Evolutionary conservation across 129 eudicot genomes (phyloP).

Genomic region (Chrysanthemum makinoi): DNA sequence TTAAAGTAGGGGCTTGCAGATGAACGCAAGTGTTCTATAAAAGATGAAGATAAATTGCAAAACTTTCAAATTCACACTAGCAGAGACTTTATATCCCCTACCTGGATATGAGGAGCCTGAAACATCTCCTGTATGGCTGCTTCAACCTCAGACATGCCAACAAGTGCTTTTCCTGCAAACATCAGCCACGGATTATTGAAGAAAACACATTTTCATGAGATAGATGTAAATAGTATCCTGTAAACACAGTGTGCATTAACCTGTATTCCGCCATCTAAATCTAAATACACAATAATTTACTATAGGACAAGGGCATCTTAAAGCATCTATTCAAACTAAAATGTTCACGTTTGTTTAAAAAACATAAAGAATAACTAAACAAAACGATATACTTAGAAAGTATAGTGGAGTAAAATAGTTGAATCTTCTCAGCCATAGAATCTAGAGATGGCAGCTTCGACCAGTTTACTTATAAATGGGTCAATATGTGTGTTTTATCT

Average conservation of each 20-base stretch:
- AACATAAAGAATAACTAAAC: background rate
- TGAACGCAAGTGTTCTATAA: background rate
- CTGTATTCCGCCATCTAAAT: conserved; percentile 13
- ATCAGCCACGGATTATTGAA: conserved; percentile 1
- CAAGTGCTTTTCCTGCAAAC: conserved; percentile 60
- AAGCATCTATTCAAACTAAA: conserved; percentile 14
- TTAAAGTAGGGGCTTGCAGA: background rate
- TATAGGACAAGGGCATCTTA: background rate
- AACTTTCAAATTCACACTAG: background rate
- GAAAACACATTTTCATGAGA: background rate
- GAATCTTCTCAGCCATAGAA: background rate
- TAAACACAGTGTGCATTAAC: conserved; percentile 1
- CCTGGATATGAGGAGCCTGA: conserved; percentile 99
- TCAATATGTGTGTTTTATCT: too few species aligned
- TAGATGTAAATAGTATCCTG: background rate
- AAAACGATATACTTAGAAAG: background rate
- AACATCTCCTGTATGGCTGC: conserved; percentile 99
- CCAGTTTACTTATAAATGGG: too few species aligned
- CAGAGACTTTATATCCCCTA: conserved; percentile 26
- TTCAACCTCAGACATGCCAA: conserved; percentile 90
- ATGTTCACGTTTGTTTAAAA: background rate
- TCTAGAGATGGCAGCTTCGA: too few species aligned
- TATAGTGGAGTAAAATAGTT: background rate
- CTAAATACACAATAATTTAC: background rate
- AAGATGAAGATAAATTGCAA: background rate